Percentiles rank a stretch among this genome's conserved stretches.
These are phyloP conservation scores for Candida jianshihensis DNA, from an alignment of 805 yeast genomes.

Conservation along the genomic window DNA sequence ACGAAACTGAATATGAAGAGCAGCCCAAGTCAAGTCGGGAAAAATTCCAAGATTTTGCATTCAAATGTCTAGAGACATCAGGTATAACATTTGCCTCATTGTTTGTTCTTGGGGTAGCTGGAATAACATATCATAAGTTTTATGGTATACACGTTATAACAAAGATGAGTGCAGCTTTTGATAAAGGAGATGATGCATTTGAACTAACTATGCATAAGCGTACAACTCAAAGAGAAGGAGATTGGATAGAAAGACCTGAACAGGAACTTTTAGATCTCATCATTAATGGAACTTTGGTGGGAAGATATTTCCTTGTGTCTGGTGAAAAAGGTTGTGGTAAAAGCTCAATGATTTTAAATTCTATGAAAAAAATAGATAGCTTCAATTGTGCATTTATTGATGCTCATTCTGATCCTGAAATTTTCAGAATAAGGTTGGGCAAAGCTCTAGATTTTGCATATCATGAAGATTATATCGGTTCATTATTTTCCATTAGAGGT, in stretches of 20 bases:
- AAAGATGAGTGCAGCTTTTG: constrained; percentile 63
- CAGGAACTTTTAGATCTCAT: constrained; percentile 60
- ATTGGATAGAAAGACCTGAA: constrained; percentile 69
- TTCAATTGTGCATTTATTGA: constrained; percentile 63
- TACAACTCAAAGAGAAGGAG: constrained; percentile 31
- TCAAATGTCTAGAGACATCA: constrained; percentile 57
- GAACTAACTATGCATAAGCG: constrained; percentile 46
- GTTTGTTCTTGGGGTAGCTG: constrained; percentile 63
- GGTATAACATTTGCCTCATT: constrained; percentile 67
- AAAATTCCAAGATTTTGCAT: constrained; percentile 6
- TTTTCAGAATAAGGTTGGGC: constrained; percentile 70
- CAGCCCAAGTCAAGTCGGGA: constrained; percentile 12
- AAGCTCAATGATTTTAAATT: constrained; percentile 65
- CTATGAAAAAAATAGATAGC: constrained; percentile 59
- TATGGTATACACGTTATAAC: constrained; percentile 52
- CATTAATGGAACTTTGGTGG: constrained; percentile 53
- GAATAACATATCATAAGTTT: constrained; percentile 58
- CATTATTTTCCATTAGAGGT: constrained; percentile 72
- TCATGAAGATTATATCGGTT: constrained; percentile 78
- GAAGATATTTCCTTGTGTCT: constrained; percentile 63
- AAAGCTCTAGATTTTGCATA: constrained; percentile 66
- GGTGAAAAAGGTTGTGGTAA: constrained; percentile 90
- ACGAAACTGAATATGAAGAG: constrained; percentile 9
- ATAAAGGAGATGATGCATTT: constrained; percentile 57
- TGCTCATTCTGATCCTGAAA: constrained; percentile 83